Conservation (phyloP, 73 alveolate species). For the Symbiodinium natans region DNA sequence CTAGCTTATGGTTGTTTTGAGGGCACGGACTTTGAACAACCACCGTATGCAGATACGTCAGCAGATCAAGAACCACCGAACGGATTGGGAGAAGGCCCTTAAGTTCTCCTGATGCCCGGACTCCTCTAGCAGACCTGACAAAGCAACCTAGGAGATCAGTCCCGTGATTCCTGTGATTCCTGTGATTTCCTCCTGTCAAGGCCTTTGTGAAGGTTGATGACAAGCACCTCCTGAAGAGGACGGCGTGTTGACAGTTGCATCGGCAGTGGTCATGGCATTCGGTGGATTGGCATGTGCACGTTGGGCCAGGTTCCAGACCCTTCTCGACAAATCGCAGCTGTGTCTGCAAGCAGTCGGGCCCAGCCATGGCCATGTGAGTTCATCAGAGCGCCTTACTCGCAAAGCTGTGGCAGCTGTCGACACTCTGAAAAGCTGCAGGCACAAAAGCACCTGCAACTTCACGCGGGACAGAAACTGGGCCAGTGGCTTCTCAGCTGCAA, state of each 20-base stretch:
- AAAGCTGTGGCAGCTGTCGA: neutral
- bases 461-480: conserved; percentile 91
- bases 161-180: too few relatives aligned
- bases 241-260: neutral
- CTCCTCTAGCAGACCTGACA: too few relatives aligned
- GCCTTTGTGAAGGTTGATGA: conserved; percentile 62
- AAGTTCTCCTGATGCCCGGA: too few relatives aligned
- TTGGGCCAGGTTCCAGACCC: conserved; percentile 50
- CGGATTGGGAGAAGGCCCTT: too few relatives aligned
- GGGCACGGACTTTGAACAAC: too few relatives aligned
- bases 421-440: neutral
- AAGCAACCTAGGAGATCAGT: too few relatives aligned
- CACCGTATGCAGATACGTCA: too few relatives aligned
- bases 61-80: too few relatives aligned
- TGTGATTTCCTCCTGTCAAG: too few relatives aligned
- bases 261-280: neutral
- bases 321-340: conserved; percentile 56
- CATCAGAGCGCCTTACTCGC: too few relatives aligned
- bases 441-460: conserved; percentile 55
- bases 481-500: conserved; percentile 45
- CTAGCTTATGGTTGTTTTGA: too few relatives aligned
- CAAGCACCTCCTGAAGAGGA: conserved; percentile 55
- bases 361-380: too few relatives aligned
- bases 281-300: neutral
- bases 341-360: neutral